Evolutionary conservation across 2,329 filamentous ascomycete species (phyloP), one percentile per base, ranked within the genome.

Genomic region (Aspergillus melleus): DNA sequence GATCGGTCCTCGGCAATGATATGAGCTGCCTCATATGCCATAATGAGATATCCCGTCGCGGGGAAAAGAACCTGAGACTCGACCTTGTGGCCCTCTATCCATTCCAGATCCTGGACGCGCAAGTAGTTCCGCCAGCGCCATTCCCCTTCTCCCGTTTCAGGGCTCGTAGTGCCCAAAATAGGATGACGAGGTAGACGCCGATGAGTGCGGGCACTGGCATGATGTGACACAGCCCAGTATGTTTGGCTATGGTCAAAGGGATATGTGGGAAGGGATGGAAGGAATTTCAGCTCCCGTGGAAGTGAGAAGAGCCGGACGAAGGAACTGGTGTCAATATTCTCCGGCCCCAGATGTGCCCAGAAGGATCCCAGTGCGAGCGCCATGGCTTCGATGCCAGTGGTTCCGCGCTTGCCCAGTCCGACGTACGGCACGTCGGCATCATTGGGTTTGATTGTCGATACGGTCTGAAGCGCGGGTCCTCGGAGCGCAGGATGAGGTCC

Each of bases 61-160:
- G 66, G 66, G 26, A 64, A 63, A 4, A 67, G 49, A 8, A 58
- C 24, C 16, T 62, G 52, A 6, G 51, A 57, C 39, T 61, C 46
- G 11, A 81, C 70, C 39, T 74, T 67, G 55, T 83, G 80, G 47
- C 82, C 77, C 0, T 69, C 66, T 2, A 83, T 59, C 81, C 81
- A 84, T 0, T 79, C 78, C 1, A 72, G 69, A 4, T 78, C 74
- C 10, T 76, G 69, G 0, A 78, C 57, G 0, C 74, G 73, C 9
- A 82, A 66, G 39, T 79, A 69, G 54, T 80, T 79, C 11, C 80
- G 72, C 81, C 81, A 83, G 47, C 63, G 61, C 52, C 52, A 58
- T n/a, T 63, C 61, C 3, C 54, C 58, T 14, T 54, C 39, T 4
- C 52, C 53, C 3, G 30, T 54, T 9, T 60, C 58, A 3, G 58